phyloP scores from a whole-genome alignment of 75 land plant species.

The Pinus tabuliformis region DNA sequence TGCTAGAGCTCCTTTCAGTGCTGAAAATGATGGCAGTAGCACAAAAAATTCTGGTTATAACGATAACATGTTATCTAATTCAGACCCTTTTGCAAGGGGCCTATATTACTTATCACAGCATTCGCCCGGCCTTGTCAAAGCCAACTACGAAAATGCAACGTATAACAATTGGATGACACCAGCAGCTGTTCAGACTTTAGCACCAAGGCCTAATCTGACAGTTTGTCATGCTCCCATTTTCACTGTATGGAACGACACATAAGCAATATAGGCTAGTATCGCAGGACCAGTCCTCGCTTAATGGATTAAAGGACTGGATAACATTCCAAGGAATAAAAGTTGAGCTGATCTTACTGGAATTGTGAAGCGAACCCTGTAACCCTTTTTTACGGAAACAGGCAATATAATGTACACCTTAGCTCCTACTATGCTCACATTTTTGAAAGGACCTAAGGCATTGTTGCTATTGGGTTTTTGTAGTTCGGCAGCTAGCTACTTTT shows the following conservation, averaged over 20 bases:
- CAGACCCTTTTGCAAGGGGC: conserved; percentile 11
- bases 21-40: background rate
- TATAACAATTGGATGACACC: conserved; percentile 10
- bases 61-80: conserved; percentile 5
- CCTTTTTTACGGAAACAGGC: background rate
- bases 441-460: background rate
- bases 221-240: conserved; percentile 11
- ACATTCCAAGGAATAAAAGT: background rate
- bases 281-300: background rate
- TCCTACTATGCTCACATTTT: conserved; percentile 10
- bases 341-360: background rate
- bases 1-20: conserved; percentile 5
- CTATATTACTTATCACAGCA: conserved; percentile 4
- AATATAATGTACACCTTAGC: background rate
- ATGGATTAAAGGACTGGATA: background rate
- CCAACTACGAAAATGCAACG: conserved; percentile 4
- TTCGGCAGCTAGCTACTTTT: background rate
- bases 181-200: conserved; percentile 4
- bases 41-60: background rate
- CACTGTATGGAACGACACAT: conserved; percentile 8
- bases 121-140: background rate
- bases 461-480: background rate
- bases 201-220: conserved; percentile 8
- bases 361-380: background rate
- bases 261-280: background rate